Base-by-base conservation (phyloP, 2,329 filamentous ascomycete species). In the Stagonosporopsis cucurbitacearum region DNA sequence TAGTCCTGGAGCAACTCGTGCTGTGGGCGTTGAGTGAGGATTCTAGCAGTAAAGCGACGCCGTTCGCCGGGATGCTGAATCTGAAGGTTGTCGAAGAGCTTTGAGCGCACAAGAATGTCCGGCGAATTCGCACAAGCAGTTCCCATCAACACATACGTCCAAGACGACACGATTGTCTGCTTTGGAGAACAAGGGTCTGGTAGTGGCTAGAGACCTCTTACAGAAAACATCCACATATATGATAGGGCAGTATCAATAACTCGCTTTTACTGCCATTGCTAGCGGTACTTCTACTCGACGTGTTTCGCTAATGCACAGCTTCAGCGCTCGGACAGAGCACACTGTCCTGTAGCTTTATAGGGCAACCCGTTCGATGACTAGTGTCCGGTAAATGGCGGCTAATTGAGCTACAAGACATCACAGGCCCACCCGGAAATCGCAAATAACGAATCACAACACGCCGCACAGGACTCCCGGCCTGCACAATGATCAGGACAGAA, bases 1-100 rank as follows among this genome's bases (percentile, higher is more conserved):
- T 65, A 17, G 80, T 79, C 2, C 48, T 84, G 44, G 76, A 75
- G 57, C 76, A 75, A 59, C 68, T 75, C 6, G 53, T 75, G 8
- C 54, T 41, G n/a, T 74, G 73, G 69, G 71, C 70, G 15, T 26
- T 75, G 46, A 63, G 63, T 8, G 67, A 71, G 22, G 56, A 66
- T 19, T 47, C 50, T 3, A 52, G 37, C 11, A 47, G 66, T 23
- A 65, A 57, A 53, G 47, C 51, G 30, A 61, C 56, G 44, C 63
- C 62, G 23, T 63, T 72, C 52, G 61, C 61, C 35, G 58, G 57
- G 6, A 57, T 63, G 60, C 56, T 59, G 41, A 60, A 66, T 30
- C 62, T 71, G 15, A 59, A 58, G 25, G 50, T 66, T 39, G 15
- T 62, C 5, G 64, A 62, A 49, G 49, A 62, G 20, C 36, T 62